Conservation (phyloP, 2,329 filamentous ascomycete genomes). For the Aspergillaceae sp. region DNA sequence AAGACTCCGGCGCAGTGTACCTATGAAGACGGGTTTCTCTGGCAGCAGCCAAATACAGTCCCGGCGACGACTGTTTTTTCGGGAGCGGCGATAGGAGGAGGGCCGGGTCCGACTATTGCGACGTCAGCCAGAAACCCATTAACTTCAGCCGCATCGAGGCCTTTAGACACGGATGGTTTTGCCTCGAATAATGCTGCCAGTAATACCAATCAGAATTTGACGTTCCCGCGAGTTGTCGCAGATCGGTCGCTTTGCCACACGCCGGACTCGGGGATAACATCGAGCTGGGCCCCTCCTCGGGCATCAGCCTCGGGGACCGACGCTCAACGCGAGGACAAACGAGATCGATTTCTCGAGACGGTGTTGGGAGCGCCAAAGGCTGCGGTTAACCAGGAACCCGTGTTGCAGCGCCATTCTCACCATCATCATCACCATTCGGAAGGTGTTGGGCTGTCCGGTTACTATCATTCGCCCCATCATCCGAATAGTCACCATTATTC, state of each 20-base stretch:
- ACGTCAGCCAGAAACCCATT: background rate
- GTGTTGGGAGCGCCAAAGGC: conserved; percentile 27
- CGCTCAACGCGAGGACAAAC: conserved; percentile 15
- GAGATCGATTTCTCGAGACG: conserved; percentile 26
- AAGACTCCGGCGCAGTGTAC: conserved; percentile 27
- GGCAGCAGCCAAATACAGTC: conserved; percentile 31
- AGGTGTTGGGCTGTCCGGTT: background rate
- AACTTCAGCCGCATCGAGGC: background rate
- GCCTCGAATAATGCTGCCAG: background rate
- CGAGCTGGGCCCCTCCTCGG: conserved; percentile 15
- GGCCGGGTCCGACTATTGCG: conserved; percentile 7
- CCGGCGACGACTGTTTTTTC: conserved; percentile 15
- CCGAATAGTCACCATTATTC: background rate
- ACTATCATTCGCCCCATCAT: background rate
- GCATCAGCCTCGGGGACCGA: conserved; percentile 2
- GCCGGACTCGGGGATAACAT: conserved; percentile 24
- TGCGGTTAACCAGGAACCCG: conserved; percentile 24
- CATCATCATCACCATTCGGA: conserved; percentile 3
- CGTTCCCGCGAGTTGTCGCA: conserved; percentile 7
- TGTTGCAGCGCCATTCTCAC: conserved; percentile 20
- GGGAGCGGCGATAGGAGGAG: conserved; percentile 8
- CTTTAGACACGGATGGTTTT: background rate
- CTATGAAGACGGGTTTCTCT: conserved; percentile 34
- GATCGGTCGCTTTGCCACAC: conserved; percentile 17
- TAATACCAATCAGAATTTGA: too few species aligned